These are phyloP conservation scores for Phytophthora pini DNA, from an alignment of 352 stramenopile species.

Conservation along the genomic window DNA sequence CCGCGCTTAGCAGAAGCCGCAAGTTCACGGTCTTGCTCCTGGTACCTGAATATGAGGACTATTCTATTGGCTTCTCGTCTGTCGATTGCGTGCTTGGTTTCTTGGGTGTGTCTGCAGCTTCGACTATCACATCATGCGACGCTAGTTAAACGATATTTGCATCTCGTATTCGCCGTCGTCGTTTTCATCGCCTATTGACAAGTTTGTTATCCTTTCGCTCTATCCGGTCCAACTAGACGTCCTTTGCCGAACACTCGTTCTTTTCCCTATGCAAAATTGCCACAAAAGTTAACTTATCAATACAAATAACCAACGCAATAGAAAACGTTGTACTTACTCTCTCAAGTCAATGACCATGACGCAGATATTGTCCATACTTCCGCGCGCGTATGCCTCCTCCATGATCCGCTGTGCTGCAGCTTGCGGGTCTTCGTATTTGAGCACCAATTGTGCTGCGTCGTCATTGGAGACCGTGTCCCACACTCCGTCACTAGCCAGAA, in stretches of 20 bases:
- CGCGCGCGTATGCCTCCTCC: slow-evolving; percentile 84
- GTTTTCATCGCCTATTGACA: slow-evolving; percentile 26
- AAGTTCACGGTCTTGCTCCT: background rate
- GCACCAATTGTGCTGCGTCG: slow-evolving; percentile 77
- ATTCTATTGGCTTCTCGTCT: slow-evolving; percentile 24
- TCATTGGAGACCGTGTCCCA: slow-evolving; percentile 93
- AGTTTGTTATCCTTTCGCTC: slow-evolving; percentile 20
- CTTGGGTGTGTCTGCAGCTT: background rate
- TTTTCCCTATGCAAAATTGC: slow-evolving; percentile 45
- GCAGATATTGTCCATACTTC: slow-evolving; percentile 93
- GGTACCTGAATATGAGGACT: slow-evolving; percentile 22
- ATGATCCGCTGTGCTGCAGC: slow-evolving; percentile 80
- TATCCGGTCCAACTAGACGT: slow-evolving; percentile 40
- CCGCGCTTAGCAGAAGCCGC: background rate
- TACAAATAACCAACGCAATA: background rate
- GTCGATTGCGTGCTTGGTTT: slow-evolving; percentile 1
- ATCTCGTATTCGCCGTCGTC: slow-evolving; percentile 9
- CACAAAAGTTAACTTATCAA: slow-evolving; percentile 11
- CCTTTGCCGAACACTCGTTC: slow-evolving; percentile 51
- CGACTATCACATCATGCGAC: background rate
- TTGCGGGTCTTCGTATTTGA: slow-evolving; percentile 75
- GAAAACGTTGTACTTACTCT: slow-evolving; percentile 46
- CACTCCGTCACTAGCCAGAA: slow-evolving; percentile 92
- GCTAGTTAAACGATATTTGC: slow-evolving; percentile 7
- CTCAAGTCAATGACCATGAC: slow-evolving; percentile 91